Evolutionary conservation across 345 rosid species (phyloP).

Genomic region (Eucalyptus regnans): DNA sequence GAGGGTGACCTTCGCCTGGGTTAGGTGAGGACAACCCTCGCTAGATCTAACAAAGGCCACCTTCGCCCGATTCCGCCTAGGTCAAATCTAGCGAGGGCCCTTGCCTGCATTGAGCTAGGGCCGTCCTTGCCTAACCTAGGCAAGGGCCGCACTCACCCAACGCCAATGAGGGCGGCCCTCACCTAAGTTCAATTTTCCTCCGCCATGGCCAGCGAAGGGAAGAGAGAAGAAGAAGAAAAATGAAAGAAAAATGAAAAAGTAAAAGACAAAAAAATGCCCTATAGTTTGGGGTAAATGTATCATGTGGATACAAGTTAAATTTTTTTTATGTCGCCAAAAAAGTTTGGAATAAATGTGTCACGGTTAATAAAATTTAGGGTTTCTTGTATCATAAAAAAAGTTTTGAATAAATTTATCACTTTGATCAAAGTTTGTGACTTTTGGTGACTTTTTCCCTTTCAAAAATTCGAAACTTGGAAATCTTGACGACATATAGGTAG

Average conservation of each 20-base stretch:
- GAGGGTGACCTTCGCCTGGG: accelerated
- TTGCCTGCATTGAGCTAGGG: no score
- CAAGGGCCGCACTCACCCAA: accelerated
- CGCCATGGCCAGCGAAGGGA: no score
- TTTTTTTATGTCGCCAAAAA: no score
- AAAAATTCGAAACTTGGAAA: neutral
- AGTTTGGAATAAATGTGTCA: accelerated
- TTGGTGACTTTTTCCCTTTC: neutral
- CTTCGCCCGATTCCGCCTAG: accelerated
- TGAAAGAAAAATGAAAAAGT: no score
- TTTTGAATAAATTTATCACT: no score
- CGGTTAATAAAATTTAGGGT: no score
- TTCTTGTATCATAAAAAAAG: no score
- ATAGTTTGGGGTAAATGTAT: no score
- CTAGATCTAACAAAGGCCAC: accelerated
- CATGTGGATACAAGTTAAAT: no score
- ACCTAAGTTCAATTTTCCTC: accelerated
- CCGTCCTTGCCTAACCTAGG: accelerated
- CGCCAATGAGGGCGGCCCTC: accelerated
- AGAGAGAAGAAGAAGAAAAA: no score
- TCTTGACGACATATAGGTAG: neutral
- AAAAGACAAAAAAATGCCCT: no score
- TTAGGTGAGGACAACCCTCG: accelerated
- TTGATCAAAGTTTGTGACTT: accelerated
- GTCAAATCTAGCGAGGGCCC: no score